These are phyloP conservation scores for Pochonia chlamydosporia DNA, from an alignment of 2,329 filamentous ascomycete species.

Conservation along the genomic window DNA sequence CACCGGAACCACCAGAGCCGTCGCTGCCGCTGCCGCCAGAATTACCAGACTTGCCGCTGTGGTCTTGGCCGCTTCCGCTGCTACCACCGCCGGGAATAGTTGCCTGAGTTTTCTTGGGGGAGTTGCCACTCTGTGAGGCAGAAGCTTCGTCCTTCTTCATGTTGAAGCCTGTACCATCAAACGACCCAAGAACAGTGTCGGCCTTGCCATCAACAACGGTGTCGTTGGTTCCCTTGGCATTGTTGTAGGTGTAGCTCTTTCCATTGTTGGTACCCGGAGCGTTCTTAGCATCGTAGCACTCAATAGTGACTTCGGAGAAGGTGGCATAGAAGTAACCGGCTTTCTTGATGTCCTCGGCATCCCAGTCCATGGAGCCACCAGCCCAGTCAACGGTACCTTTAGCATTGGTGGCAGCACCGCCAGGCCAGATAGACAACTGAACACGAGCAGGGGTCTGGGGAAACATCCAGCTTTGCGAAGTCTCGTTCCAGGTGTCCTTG, in stretches of 20 bases:
- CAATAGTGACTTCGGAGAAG: slow-evolving; percentile 69
- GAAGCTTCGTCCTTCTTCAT: slow-evolving; percentile 44
- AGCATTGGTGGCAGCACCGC: slow-evolving; percentile 71
- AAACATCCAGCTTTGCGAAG: slow-evolving; percentile 74
- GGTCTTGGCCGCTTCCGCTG: slow-evolving; percentile 18
- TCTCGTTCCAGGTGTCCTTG: slow-evolving; percentile 79
- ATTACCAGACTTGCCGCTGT: slow-evolving; percentile 9
- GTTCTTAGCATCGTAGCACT: slow-evolving; percentile 68
- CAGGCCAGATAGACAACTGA: slow-evolving; percentile 94
- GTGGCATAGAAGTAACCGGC: slow-evolving; percentile 86
- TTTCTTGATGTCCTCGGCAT: slow-evolving; percentile 67
- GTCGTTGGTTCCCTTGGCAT: slow-evolving; percentile 61
- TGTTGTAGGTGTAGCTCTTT: slow-evolving; percentile 71
- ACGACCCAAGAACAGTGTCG: slow-evolving; percentile 68
- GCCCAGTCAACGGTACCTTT: slow-evolving; percentile 87
- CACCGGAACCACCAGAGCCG: slow-evolving; percentile 19
- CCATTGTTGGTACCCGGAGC: slow-evolving; percentile 63
- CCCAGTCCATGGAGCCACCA: slow-evolving; percentile 84
- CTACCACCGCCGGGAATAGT: slow-evolving; percentile 24
- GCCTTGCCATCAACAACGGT: slow-evolving; percentile 73
- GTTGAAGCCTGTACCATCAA: slow-evolving; percentile 75
- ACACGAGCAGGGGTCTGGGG: slow-evolving; percentile 89
- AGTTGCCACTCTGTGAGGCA: slow-evolving; percentile 12
- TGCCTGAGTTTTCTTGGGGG: slow-evolving; percentile 17
- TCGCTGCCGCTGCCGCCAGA: slow-evolving; percentile 13